Conservation (phyloP, 257 asterid genomes). For the Solanum tacnaense region DNA sequence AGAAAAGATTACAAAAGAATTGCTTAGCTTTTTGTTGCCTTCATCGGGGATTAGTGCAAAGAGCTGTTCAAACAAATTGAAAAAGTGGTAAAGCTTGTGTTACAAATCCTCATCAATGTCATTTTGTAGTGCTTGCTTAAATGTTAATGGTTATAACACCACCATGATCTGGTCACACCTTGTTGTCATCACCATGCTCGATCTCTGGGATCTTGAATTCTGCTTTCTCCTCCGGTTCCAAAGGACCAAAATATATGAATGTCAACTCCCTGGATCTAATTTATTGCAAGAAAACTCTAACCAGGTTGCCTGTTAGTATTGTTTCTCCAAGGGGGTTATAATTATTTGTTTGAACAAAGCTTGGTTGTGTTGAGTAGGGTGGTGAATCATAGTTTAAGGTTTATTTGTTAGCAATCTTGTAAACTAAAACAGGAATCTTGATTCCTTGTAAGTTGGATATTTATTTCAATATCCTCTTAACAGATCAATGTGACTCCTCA, state of each 20-base stretch:
- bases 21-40: constrained; percentile 10
- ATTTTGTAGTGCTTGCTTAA: background rate
- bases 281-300: background rate
- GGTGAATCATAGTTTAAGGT: background rate
- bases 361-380: background rate
- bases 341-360: constrained; percentile 1
- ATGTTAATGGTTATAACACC: background rate
- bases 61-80: background rate
- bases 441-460: constrained; percentile 5
- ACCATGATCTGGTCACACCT: background rate
- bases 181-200: background rate
- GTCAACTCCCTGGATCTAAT: background rate
- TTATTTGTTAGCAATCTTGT: background rate
- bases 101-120: background rate
- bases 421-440: background rate
- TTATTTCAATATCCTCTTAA: constrained; percentile 1
- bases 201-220: background rate
- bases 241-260: background rate
- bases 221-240: background rate
- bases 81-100: background rate
- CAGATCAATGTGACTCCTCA: background rate
- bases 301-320: background rate
- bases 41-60: background rate
- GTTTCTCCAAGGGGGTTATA: background rate
- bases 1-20: constrained; percentile 67